Evolutionary conservation across 2,329 filamentous ascomycete genomes (phyloP), one percentile per base, ranked within the genome.

Genomic region (Microdochium paspali): DNA sequence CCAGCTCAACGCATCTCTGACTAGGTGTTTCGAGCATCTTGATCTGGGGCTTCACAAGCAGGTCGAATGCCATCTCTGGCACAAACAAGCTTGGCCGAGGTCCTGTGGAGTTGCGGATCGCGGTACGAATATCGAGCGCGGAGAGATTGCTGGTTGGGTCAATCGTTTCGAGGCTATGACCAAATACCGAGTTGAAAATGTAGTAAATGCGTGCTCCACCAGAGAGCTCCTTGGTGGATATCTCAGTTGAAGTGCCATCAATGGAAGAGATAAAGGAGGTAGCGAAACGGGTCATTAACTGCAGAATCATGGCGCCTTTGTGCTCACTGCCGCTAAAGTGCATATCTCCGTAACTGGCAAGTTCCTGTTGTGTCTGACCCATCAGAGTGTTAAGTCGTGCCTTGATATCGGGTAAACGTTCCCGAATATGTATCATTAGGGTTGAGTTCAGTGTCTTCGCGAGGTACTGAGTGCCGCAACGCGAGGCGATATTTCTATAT

Each of bases 321-420:
- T 98, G 93, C 65, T 97, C 93, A 66, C 95, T 95, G 58, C 93
- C 93, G 53, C 87, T 95, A 64, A 98, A 98, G 58, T 95, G 87
- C 72, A 93, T 95, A 63, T 97, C 94, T 31, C 93, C 93, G 62
- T 98, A 98, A 66, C 91, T 95, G 40, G 93, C 93, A 49, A 98
- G 77, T 66, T 98, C 93, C 70, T 98, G 93, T 63, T 98, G 93
- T 44, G 93, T 97, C 68, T 98, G 93, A n/a, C 93, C 93, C 93
- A 98, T 98, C 46, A 98, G 73, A 1, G 93, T 98, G 67, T 98
- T 98, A 51, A 98, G 76, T 47, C 93, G 84, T 45, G 93, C 93
- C 70, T 98, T 98, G 73, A 98, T 98, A 65, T 98, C 93, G 25
- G 93, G 93, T 58, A 98, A 72, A 44, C 93, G 82, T 64, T 98